These are phyloP conservation scores for Lactarius trivialis DNA, from an alignment of 768 basidiomycete species.

Conservation along the genomic window DNA sequence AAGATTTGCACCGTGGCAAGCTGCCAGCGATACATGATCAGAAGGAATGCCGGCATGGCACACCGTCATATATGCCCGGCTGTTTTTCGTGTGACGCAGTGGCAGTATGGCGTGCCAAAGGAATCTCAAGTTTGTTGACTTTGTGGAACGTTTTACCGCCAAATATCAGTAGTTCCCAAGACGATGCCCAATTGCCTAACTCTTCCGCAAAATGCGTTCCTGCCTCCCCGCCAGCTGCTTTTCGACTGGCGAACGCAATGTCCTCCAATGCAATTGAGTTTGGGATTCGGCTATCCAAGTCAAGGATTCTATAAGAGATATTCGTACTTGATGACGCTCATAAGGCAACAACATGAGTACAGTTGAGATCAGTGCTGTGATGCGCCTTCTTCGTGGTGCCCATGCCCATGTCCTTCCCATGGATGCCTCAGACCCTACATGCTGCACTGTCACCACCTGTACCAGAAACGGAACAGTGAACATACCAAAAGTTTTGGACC, in stretches of 20 bases:
- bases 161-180: neutral
- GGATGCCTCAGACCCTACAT: conserved; percentile 42
- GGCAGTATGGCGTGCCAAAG: neutral
- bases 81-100: neutral
- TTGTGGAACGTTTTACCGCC: neutral
- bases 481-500: conserved; percentile 33
- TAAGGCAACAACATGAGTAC: neutral
- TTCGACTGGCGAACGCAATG: too few relatives aligned
- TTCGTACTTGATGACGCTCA: neutral
- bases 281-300: too few relatives aligned
- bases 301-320: neutral
- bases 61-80: too few relatives aligned
- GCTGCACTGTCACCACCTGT: neutral
- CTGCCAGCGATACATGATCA: neutral
- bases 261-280: too few relatives aligned
- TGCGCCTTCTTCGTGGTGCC: conserved; percentile 33
- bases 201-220: neutral
- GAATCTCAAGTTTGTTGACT: neutral
- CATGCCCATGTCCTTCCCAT: conserved; percentile 56
- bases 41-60: neutral
- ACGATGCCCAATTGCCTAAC: neutral
- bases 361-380: conserved; percentile 34
- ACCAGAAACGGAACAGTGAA: neutral
- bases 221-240: too few relatives aligned
- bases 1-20: neutral